Evolutionary conservation across 352 stramenopile species (phyloP), one percentile per base, ranked within the genome.

Genomic region (Globisporangium mamillatum): DNA sequence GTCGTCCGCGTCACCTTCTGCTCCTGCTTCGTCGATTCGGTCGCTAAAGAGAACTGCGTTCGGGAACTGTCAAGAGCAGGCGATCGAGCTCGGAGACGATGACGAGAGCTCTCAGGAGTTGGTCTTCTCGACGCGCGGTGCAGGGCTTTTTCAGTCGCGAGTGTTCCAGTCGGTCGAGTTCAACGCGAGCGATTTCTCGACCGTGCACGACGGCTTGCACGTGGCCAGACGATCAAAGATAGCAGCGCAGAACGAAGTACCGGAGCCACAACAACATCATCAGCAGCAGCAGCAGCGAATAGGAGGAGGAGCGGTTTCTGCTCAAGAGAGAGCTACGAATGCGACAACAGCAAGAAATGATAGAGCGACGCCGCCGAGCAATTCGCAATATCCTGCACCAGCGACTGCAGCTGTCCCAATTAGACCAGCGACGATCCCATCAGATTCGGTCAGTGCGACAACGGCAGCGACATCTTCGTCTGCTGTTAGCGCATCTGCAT

Each of bases 121-220:
- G 22, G 18, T 50, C 5, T 41, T 48, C 5, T 44, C 60, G 3
- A 32, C 29, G 0, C 24, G 25, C 34, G 60, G 34, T 2, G 20
- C 32, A 7, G 32, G 34, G 10, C 56, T 69, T 32, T 82, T 80
- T 38, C 72, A 76, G 67, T 81, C 80, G 4, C 72, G 82, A 27
- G 25, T 75, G 7, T 86, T 91, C 27, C 68, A 82, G 3, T 56
- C 66, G 7, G 60, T 88, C 6, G 67, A 73, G 8, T 88, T 87
- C 56, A 63, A 76, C 48, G 57, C 38, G 10, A 61, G 64, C 18
- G 82, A 91, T 63, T 91, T 89, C 36, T 27, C 66, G 29, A 87
- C 75, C 3, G 64, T 68, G 3, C 69, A 72, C 5, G 74, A 88
- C 55, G 78, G 76, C 0, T 38, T 87, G 25, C 69, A 74, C n/a